Evolutionary conservation across 768 basidiomycete species (phyloP).

Genomic region (Peribolospora baueri): DNA sequence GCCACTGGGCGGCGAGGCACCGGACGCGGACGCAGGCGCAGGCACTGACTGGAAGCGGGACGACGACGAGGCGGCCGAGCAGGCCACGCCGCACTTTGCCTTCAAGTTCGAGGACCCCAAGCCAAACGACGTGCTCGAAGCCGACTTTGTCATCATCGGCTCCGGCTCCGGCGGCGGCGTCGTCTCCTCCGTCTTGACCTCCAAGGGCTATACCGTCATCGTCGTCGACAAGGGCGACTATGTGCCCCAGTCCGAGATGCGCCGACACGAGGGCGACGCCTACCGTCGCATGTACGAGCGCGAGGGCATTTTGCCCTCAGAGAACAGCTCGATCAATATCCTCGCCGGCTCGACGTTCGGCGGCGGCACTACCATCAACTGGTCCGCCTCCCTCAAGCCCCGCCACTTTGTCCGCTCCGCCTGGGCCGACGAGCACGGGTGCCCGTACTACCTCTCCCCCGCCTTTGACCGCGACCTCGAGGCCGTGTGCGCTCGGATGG

Average conservation of each 20-base stretch:
- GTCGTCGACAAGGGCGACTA: conserved; percentile 14
- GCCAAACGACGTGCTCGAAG: conserved; percentile 5
- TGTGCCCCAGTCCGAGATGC: conserved; percentile 8
- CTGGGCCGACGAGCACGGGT: conserved; percentile 14
- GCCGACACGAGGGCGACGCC: conserved; percentile 5
- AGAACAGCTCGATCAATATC: conserved; percentile 12
- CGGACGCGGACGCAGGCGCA: conserved; percentile 2
- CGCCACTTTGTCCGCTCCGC: conserved; percentile 15
- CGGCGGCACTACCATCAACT: conserved; percentile 17
- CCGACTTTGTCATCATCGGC: conserved; percentile 12
- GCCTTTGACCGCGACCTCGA: conserved; percentile 9
- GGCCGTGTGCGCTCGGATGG: conserved; percentile 11
- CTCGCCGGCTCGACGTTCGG: conserved; percentile 10
- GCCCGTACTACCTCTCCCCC: conserved; percentile 9
- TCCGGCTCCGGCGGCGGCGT: conserved; percentile 13
- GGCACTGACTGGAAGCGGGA: conserved; percentile 5
- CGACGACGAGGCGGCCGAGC: not conserved
- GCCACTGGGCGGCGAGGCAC: too few species aligned
- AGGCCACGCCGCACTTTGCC: not conserved
- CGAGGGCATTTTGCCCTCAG: conserved; percentile 12
- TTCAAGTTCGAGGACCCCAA: conserved; percentile 5
- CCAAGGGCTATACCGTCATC: conserved; percentile 8
- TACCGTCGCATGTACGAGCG: conserved; percentile 7
- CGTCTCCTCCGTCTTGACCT: conserved; percentile 7
- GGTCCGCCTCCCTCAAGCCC: conserved; percentile 15